phyloP scores from a whole-genome alignment of 768 basidiomycete species.

The Phlegmacium glaucopus region DNA sequence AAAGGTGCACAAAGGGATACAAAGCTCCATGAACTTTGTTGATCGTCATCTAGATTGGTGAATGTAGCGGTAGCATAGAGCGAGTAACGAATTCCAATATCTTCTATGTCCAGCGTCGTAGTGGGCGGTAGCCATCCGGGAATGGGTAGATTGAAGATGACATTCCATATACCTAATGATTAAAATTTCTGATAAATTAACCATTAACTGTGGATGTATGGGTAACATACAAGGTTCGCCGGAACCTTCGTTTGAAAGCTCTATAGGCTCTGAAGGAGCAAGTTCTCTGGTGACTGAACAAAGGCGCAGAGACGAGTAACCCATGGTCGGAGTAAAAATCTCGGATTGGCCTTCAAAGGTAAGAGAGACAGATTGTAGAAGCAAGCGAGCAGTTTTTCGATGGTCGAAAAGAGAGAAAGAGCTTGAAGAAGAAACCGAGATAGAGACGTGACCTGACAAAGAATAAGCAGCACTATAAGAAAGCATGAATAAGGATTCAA shows the following conservation, averaged over 20 bases:
- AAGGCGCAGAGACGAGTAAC: constrained; percentile 69
- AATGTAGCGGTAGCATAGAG: constrained; percentile 68
- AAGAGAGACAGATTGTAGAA: constrained; percentile 68
- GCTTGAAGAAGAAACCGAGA: constrained; percentile 49
- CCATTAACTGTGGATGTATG: constrained; percentile 1
- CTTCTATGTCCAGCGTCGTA: constrained; percentile 45
- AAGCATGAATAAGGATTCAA: not conserved
- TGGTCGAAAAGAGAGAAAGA: constrained; percentile 55
- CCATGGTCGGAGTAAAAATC: constrained; percentile 54
- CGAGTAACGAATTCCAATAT: constrained; percentile 59
- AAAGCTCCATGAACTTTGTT: constrained; percentile 39
- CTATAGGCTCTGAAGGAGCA: constrained; percentile 46
- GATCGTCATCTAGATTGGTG: constrained; percentile 39
- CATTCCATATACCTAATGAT: constrained; percentile 55
- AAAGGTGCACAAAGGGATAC: constrained; percentile 56
- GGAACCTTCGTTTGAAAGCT: constrained; percentile 59
- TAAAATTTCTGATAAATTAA: constrained; percentile 1
- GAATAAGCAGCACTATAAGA: constrained; percentile 77
- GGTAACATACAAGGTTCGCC: constrained; percentile 43
- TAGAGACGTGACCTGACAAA: constrained; percentile 74
- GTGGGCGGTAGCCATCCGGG: constrained; percentile 87
- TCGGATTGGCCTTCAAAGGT: constrained; percentile 89
- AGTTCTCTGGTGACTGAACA: constrained; percentile 67
- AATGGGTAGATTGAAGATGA: constrained; percentile 78
- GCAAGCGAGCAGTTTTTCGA: constrained; percentile 44